These are phyloP conservation scores for Ascochyta viciae-villosae DNA, from an alignment of 2,329 filamentous ascomycete species.

Conservation along the genomic window DNA sequence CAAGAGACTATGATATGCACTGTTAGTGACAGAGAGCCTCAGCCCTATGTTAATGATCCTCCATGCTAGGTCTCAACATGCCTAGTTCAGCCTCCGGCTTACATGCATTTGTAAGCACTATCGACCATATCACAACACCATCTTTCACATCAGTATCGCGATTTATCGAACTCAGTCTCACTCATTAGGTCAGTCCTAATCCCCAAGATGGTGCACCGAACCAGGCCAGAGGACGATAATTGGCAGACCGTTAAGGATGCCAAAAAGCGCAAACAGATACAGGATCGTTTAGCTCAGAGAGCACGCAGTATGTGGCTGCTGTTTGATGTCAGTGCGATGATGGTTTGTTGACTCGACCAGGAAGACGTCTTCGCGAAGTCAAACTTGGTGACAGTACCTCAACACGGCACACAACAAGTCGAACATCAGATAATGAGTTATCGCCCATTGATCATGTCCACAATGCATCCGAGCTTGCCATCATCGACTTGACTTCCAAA, in stretches of 20 bases:
- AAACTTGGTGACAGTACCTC: neutral
- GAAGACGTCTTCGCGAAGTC: neutral
- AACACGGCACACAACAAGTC: neutral
- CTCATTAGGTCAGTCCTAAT: neutral
- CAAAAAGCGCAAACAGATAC: conserved; percentile 51
- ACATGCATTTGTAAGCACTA: conserved; percentile 5
- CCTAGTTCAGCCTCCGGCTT: neutral
- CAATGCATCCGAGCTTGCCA: conserved; percentile 20
- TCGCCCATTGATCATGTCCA: conserved; percentile 25
- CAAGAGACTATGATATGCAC: too few species aligned
- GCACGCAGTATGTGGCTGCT: conserved; percentile 40
- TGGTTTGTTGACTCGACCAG: neutral
- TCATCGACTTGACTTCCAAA: neutral
- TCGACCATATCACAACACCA: neutral
- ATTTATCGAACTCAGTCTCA: neutral
- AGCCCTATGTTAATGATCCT: too few species aligned
- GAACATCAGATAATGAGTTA: conserved; percentile 20
- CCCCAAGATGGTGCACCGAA: conserved; percentile 29
- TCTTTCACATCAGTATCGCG: neutral
- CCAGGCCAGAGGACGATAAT: conserved; percentile 32
- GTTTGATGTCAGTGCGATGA: too few species aligned
- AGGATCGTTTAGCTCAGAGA: conserved; percentile 50
- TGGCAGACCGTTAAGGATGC: conserved; percentile 48
- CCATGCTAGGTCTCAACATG: neutral
- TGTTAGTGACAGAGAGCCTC: too few species aligned